Conservation (phyloP, 2,329 filamentous ascomycete species). For the Penicillium sp. region DNA sequence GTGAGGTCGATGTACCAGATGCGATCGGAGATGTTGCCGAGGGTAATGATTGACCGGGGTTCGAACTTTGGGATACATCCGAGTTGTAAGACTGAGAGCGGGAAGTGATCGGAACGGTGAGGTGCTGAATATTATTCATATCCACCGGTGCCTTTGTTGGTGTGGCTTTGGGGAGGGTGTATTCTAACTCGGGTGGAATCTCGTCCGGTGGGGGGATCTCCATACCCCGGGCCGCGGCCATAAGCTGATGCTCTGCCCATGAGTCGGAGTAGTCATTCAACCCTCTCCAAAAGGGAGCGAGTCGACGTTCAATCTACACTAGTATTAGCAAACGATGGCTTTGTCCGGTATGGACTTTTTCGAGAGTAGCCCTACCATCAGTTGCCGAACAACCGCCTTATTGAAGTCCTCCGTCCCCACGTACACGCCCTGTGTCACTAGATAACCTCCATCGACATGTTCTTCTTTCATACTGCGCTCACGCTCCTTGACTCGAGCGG, state of each 20-base stretch:
- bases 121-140: constrained; percentile 61
- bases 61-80: constrained; percentile 66
- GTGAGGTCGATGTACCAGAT: constrained; percentile 51
- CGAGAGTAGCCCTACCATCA: constrained; percentile 67
- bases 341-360: background rate
- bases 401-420: constrained; percentile 91
- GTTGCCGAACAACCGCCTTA: constrained; percentile 80
- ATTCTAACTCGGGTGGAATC: constrained; percentile 68
- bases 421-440: constrained; percentile 93
- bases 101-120: constrained; percentile 77
- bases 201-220: constrained; percentile 82
- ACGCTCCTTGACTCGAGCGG: constrained; percentile 74
- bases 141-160: constrained; percentile 53
- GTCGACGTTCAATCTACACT: constrained; percentile 80
- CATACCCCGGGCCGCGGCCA: constrained; percentile 82
- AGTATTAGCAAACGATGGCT: background rate
- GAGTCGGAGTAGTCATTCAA: constrained; percentile 82
- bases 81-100: constrained; percentile 78
- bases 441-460: constrained; percentile 87
- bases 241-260: constrained; percentile 95
- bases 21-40: constrained; percentile 60
- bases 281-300: constrained; percentile 95
- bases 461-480: constrained; percentile 90
- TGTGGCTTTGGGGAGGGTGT: constrained; percentile 50
- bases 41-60: constrained; percentile 61